Conservation (phyloP, 2,329 filamentous ascomycete species). For the Sclerotinia glacialis region DNA sequence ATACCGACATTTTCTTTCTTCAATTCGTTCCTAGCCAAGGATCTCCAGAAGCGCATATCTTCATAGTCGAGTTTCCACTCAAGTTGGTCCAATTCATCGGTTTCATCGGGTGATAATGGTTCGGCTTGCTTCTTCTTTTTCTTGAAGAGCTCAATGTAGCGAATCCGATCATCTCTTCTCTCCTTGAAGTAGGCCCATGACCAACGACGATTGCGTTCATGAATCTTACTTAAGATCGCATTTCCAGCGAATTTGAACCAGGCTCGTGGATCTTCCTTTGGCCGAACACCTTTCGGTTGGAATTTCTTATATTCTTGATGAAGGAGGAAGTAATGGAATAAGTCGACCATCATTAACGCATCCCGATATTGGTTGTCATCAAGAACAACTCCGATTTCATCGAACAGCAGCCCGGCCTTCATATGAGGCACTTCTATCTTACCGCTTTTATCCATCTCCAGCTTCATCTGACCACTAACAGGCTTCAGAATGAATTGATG, state of each 20-base stretch:
- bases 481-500: conserved; percentile 96
- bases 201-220: conserved; percentile 89
- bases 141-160: conserved; percentile 94
- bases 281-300: conserved; percentile 75
- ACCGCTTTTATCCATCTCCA: conserved; percentile 92
- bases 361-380: conserved; percentile 98
- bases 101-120: conserved; percentile 65
- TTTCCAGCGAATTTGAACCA: conserved; percentile 92
- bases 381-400: conserved; percentile 96
- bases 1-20: conserved; percentile 91
- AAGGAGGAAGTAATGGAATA: conserved; percentile 97
- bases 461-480: conserved; percentile 89
- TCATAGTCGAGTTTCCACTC: conserved; percentile 91
- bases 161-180: conserved; percentile 80
- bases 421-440: conserved; percentile 75
- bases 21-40: conserved; percentile 86
- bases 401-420: conserved; percentile 88
- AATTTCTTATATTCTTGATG: conserved; percentile 96
- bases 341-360: conserved; percentile 93
- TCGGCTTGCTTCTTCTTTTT: conserved; percentile 74
- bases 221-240: conserved; percentile 88
- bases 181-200: conserved; percentile 96
- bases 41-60: conserved; percentile 95
- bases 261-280: conserved; percentile 85
- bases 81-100: conserved; percentile 67